Evolutionary conservation across 441 rosid species (phyloP).

Genomic region (Adansonia rubrostipa): DNA sequence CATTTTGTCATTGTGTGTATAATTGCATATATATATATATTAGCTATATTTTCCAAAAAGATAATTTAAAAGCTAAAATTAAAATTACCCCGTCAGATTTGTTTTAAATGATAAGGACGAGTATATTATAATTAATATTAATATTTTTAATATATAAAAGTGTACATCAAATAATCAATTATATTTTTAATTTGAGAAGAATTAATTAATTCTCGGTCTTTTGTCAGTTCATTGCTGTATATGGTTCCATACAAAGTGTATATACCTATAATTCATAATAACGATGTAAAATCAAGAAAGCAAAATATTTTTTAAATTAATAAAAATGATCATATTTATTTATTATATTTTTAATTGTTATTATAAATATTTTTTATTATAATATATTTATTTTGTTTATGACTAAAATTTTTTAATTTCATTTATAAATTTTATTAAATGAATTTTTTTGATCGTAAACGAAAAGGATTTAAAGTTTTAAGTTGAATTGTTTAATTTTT

Average conservation of each 20-base stretch:
- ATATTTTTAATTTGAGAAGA: background rate
- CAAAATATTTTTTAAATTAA: too few relatives aligned
- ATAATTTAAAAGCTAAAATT: background rate
- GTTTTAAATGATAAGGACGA: background rate
- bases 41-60: background rate
- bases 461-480: too few relatives aligned
- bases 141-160: background rate
- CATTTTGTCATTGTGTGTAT: background rate
- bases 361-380: too few relatives aligned
- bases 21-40: background rate
- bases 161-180: background rate
- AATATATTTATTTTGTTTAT: too few relatives aligned
- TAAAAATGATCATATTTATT: too few relatives aligned
- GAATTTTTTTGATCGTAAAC: too few relatives aligned
- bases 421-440: too few relatives aligned
- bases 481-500: too few relatives aligned
- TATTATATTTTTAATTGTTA: too few relatives aligned
- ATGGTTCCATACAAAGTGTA: background rate
- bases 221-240: background rate
- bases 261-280: background rate
- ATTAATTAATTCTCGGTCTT: background rate
- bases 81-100: too few relatives aligned
- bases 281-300: too few relatives aligned
- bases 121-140: background rate
- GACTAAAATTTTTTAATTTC: too few relatives aligned